These are phyloP conservation scores for Scleroderma bovista DNA, from an alignment of 768 basidiomycete species.

Conservation along the genomic window DNA sequence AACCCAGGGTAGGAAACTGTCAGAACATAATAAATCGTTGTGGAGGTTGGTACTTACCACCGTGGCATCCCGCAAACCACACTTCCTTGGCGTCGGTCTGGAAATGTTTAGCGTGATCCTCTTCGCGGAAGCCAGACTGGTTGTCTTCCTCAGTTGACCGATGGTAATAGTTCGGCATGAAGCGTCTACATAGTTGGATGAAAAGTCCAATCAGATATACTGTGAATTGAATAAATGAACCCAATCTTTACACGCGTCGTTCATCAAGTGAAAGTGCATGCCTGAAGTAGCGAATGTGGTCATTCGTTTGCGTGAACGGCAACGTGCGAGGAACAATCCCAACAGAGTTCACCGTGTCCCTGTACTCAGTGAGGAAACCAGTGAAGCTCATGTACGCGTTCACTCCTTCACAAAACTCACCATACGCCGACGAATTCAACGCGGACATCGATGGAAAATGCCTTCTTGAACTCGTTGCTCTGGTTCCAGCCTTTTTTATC, in stretches of 20 bases:
- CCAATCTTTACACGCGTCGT: slow-evolving; percentile 24
- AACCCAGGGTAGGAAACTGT: neutral
- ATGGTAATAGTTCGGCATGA: slow-evolving; percentile 33
- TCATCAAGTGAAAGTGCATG: slow-evolving; percentile 72
- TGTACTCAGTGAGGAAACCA: slow-evolving; percentile 19
- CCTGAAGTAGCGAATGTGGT: slow-evolving; percentile 57
- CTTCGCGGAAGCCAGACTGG: slow-evolving; percentile 41
- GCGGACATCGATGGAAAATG: slow-evolving; percentile 69
- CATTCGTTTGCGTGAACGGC: slow-evolving; percentile 61
- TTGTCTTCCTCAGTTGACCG: slow-evolving; percentile 37
- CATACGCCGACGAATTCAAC: slow-evolving; percentile 74
- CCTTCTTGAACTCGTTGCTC: slow-evolving; percentile 64
- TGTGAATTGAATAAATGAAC: no score
- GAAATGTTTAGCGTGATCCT: slow-evolving; percentile 41
- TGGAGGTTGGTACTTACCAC: slow-evolving; percentile 39
- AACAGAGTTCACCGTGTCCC: slow-evolving; percentile 70
- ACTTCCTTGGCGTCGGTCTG: slow-evolving; percentile 67
- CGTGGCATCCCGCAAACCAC: slow-evolving; percentile 76
- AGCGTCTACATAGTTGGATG: slow-evolving; percentile 22
- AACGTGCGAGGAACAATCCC: slow-evolving; percentile 58
- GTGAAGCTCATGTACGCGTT: neutral
- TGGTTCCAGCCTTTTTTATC: slow-evolving; percentile 57
- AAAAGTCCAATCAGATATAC: no score
- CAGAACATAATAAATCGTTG: neutral
- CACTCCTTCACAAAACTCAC: slow-evolving; percentile 30